These are phyloP conservation scores for Schwanniomyces etchellsii DNA, from an alignment of 1,139 yeast genomes.

Conservation along the genomic window DNA sequence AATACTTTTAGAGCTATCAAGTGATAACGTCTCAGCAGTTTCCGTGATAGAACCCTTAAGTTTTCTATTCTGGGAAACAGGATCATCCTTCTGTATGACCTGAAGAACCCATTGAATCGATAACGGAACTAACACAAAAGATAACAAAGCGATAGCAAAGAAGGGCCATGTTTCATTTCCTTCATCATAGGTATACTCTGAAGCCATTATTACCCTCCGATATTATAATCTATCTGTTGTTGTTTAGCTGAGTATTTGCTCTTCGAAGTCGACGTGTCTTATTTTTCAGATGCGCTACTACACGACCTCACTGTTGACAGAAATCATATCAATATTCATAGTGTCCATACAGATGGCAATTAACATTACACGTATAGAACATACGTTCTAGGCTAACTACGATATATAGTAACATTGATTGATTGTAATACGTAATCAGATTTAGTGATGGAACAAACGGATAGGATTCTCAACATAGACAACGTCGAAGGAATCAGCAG, in stretches of 20 bases:
- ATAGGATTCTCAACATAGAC: slow-evolving; percentile 94
- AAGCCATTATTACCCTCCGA: slow-evolving; percentile 13
- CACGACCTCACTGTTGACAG: no score
- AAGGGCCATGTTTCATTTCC: slow-evolving; percentile 95
- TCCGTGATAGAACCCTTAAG: slow-evolving; percentile 31
- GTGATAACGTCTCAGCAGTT: slow-evolving; percentile 22
- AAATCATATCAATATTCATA: no score
- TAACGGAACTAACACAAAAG: slow-evolving; percentile 60
- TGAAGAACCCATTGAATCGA: slow-evolving; percentile 45
- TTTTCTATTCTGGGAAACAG: slow-evolving; percentile 16
- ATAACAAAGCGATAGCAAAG: slow-evolving; percentile 69
- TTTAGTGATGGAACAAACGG: slow-evolving; percentile 92
- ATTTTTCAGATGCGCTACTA: background rate
- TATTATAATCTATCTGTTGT: background rate
- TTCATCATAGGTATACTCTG: slow-evolving; percentile 79
- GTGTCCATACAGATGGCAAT: no score
- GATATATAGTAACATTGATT: no score
- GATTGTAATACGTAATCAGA: no score
- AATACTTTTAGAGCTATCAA: slow-evolving; percentile 40
- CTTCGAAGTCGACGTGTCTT: background rate
- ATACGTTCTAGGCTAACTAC: no score
- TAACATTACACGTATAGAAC: no score
- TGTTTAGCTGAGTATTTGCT: background rate
- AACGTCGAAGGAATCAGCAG: slow-evolving; percentile 84
- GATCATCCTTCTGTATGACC: slow-evolving; percentile 17